Conservation (phyloP, 805 yeast genomes). For the Candida andamanensis region DNA sequence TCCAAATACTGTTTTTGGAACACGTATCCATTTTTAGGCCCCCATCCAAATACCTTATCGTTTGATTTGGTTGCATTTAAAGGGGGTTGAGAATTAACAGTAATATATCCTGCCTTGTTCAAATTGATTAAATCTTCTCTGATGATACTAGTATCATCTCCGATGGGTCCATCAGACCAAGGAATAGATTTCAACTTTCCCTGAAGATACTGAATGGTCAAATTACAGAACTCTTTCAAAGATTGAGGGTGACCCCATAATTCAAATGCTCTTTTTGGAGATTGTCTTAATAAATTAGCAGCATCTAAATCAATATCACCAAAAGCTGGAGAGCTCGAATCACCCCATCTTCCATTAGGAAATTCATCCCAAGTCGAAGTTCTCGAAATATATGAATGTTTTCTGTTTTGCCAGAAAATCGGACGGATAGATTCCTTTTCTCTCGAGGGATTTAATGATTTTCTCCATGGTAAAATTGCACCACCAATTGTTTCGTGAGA, state of each 20-base stretch:
- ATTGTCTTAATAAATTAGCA: slow-evolving; percentile 74
- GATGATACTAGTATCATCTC: slow-evolving; percentile 66
- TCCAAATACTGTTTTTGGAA: slow-evolving; percentile 94
- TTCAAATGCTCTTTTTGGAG: slow-evolving; percentile 71
- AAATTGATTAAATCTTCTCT: slow-evolving; percentile 54
- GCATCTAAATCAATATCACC: slow-evolving; percentile 85
- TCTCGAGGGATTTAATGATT: slow-evolving; percentile 76
- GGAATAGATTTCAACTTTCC: slow-evolving; percentile 77
- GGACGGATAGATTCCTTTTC: slow-evolving; percentile 83
- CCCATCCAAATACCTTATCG: slow-evolving; percentile 85
- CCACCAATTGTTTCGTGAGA: slow-evolving; percentile 37
- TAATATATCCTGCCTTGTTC: slow-evolving; percentile 64
- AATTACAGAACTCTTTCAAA: slow-evolving; percentile 52
- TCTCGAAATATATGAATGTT: slow-evolving; percentile 80
- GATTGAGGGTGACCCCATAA: slow-evolving; percentile 82
- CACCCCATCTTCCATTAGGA: slow-evolving; percentile 99
- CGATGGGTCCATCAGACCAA: slow-evolving; percentile 91
- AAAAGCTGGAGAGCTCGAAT: slow-evolving; percentile 94
- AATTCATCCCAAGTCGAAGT: slow-evolving; percentile 97
- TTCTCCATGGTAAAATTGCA: slow-evolving; percentile 76
- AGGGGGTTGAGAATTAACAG: slow-evolving; percentile 93
- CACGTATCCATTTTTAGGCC: slow-evolving; percentile 87
- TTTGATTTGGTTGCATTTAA: slow-evolving; percentile 72
- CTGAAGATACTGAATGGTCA: slow-evolving; percentile 64
- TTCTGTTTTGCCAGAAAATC: slow-evolving; percentile 93